Base-by-base conservation (phyloP, 2,329 filamentous ascomycete species). In the Talaromyces sp. region DNA sequence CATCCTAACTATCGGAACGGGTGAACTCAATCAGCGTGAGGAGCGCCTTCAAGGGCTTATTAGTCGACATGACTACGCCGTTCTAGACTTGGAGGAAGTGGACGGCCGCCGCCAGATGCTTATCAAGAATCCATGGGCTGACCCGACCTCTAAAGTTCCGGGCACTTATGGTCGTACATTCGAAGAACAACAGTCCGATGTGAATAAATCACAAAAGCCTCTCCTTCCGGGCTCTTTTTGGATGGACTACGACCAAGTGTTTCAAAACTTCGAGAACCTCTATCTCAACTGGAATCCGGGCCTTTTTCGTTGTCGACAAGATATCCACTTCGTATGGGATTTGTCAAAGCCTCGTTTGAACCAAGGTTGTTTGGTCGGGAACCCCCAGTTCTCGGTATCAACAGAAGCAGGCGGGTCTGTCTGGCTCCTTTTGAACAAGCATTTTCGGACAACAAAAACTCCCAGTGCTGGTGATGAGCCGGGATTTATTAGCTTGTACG, bases 211-310 rank as follows among this genome's bases (percentile, higher is more conserved):
- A 29, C 41, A 53, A 19, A 54, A 8, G 19, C 65, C 67, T 24
- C 68, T 75, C 21, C 69, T 73, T 29, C 87, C 88, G 0, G 91
- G 92, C n/a, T 91, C 89, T 0, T 95, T 96, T 70, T 97, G 94
- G 93, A 95, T 97, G 76, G 86, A 88, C 26, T 85, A 94, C 29
- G 90, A 96, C 66, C 90, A 92, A 65, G 86, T 97, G 3, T 84
- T 91, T 38, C 92, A 96, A 68, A 88, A 96, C 70, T 99, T 97
- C 64, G 92, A 97, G 72, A 96, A 92, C 19, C 85, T 99, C 66
- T 99, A 97, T 73, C 81, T 99, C 58, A 99, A 97, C 75, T 99
- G 94, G 94, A 97, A 96, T 65, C 92, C 94, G 0, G 83, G 84
- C 0, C 79, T 96, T 0, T 99, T 99, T 75, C 79, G 80, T 1